These are phyloP conservation scores for Acanthamoeba sp. DNA, from an alignment of 208 protist species.

Conservation along the genomic window DNA sequence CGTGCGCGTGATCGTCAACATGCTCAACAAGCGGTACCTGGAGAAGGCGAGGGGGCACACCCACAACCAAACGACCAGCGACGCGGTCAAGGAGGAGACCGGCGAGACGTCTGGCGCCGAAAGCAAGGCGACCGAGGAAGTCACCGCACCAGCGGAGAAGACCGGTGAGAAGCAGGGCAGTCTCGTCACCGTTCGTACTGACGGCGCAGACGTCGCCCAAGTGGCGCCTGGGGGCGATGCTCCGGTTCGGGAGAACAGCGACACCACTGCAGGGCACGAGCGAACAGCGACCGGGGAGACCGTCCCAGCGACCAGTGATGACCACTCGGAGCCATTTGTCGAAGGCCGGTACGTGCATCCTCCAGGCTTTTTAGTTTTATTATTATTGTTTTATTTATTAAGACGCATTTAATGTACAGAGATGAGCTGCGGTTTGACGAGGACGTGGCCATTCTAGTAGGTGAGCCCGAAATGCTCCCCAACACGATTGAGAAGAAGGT, in stretches of 20 bases:
- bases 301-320: too few relatives aligned
- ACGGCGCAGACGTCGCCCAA: background rate
- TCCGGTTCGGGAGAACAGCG: background rate
- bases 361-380: too few relatives aligned
- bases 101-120: background rate
- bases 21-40: constrained; percentile 55
- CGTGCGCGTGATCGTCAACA: constrained; percentile 62
- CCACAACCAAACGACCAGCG: background rate
- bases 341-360: too few relatives aligned
- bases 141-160: background rate
- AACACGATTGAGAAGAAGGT: constrained; percentile 23
- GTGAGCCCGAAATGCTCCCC: constrained; percentile 55
- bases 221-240: background rate
- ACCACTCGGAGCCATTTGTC: too few relatives aligned
- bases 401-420: background rate
- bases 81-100: background rate
- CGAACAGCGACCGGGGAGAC: background rate
- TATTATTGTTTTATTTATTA: too few relatives aligned
- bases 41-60: background rate
- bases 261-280: background rate
- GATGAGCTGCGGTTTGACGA: constrained; percentile 49
- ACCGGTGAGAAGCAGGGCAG: background rate
- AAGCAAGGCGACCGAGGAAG: background rate
- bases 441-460: constrained; percentile 47
- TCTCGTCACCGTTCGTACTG: too few relatives aligned